These are phyloP conservation scores for Pichia heedii DNA, from an alignment of 805 yeast species.

Conservation along the genomic window DNA sequence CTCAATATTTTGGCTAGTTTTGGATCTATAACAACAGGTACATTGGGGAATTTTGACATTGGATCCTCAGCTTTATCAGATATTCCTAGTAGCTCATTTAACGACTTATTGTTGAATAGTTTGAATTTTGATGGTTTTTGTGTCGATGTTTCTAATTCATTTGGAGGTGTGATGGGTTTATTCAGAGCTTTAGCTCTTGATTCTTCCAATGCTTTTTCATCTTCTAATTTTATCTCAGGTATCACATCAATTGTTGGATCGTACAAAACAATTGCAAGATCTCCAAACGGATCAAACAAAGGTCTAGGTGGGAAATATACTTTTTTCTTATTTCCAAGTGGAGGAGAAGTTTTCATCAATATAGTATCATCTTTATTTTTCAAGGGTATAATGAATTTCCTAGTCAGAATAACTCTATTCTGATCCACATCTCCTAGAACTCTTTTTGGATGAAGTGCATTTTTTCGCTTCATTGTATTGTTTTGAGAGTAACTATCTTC, in stretches of 20 bases:
- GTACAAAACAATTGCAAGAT: slow-evolving; percentile 86
- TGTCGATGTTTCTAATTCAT: slow-evolving; percentile 1
- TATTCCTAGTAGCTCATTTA: slow-evolving; percentile 77
- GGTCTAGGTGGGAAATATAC: slow-evolving; percentile 76
- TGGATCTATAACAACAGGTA: slow-evolving; percentile 95
- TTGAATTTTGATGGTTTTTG: slow-evolving; percentile 21
- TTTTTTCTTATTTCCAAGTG: slow-evolving; percentile 73
- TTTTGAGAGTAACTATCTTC: slow-evolving; percentile 18
- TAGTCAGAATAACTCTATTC: slow-evolving; percentile 33
- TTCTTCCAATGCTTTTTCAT: slow-evolving; percentile 22
- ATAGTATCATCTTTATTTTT: slow-evolving; percentile 22
- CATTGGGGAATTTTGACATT: slow-evolving; percentile 57
- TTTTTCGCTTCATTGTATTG: slow-evolving; percentile 31
- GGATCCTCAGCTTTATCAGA: slow-evolving; percentile 39
- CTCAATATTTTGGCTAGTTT: slow-evolving; percentile 70
- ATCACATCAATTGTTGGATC: slow-evolving; percentile 84
- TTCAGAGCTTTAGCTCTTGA: slow-evolving; percentile 8
- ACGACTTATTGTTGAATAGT: slow-evolving; percentile 48
- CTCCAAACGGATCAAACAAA: slow-evolving; percentile 89
- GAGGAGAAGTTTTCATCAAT: slow-evolving; percentile 58
- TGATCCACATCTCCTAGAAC: slow-evolving; percentile 32
- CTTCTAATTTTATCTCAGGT: slow-evolving; percentile 25
- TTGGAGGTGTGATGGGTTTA: slow-evolving; percentile 7
- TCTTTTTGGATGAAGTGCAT: slow-evolving; percentile 55
- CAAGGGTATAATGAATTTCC: slow-evolving; percentile 57